Percentiles rank a stretch among this genome's conserved stretches.
Evolutionary conservation across 495 filamentous ascomycete genomes (phyloP).

Genomic region (Neurospora intermedia): DNA sequence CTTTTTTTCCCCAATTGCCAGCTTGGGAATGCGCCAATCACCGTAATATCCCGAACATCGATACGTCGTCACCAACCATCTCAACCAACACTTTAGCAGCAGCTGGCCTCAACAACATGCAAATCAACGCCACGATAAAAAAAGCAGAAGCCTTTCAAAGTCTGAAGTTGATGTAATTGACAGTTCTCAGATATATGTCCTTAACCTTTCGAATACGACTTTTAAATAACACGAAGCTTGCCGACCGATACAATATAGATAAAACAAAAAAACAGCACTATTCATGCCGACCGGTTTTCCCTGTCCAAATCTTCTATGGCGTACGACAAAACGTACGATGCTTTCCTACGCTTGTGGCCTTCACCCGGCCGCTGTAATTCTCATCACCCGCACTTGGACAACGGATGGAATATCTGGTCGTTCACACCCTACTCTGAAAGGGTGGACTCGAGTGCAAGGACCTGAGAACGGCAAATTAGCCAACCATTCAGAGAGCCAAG

Average conservation of each 20-base stretch:
- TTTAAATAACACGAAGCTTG: neutral
- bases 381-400: neutral
- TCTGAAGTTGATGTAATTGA: neutral
- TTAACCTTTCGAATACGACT: neutral
- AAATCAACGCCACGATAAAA: neutral
- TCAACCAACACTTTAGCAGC: neutral
- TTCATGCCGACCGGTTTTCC: neutral
- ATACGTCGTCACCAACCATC: neutral
- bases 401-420: neutral
- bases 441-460: conserved; percentile 24
- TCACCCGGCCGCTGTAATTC: neutral
- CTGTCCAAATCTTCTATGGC: neutral
- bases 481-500: neutral
- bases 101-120: neutral
- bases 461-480: conserved; percentile 8
- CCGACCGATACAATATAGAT: neutral
- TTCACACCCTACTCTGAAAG: neutral
- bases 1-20: neutral
- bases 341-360: neutral
- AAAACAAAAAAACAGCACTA: neutral
- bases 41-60: neutral
- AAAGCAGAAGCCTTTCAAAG: neutral
- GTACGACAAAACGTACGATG: neutral
- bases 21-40: neutral
- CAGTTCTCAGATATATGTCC: neutral